Base-by-base conservation (phyloP, 2,329 filamentous ascomycete genomes). In the Rhytidhysteron rufulum region DNA sequence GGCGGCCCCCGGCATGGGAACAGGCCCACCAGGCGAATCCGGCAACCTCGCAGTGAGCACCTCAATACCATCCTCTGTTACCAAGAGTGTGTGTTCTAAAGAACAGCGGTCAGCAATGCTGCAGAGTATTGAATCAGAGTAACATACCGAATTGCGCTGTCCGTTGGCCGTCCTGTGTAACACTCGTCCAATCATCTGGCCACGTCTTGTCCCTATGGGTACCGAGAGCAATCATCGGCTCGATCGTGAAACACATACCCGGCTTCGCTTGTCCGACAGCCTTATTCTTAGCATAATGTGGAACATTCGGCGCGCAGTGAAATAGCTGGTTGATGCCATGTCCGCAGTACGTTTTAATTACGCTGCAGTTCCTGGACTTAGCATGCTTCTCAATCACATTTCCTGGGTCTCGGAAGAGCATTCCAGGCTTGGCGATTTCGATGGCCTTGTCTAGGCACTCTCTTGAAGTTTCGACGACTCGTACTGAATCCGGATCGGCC, bases 151-250 rank as follows among this genome's bases (percentile, higher is more conserved):
- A 98, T 62, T 98, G 93, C 8, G 93, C 93, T 13, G 90, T 95
- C 61, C 80, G 75, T 67, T 85, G 86, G 37, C 93, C 93, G 63
- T 98, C 93, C 41, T 83, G 79, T 0, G 93, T 98, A 4, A 88
- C 87, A 67, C 89, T 95, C 1, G 93, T 98, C 93, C 93, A 98
- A 72, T 97, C 88, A 64, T 98, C 93, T 0, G 93, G 93, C 93
- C 93, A 98, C 0, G 89, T 97, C 64, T 93, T 85, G 61, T 98
- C 93, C 48, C 82, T 82, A 67, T 95, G 87, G 45, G 87, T 90
- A 43, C 93, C 93, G 40, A 96, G 67, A 30, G 88, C 89, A 62
- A 98, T 90, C 93, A 98, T 98, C 13, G 93, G 93, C 71, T 98
- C 93, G 46, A 98, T 98, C 1, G 93, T 98, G 59, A 98, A 98